Evolutionary conservation across 1,284 basidiomycete genomes (phyloP).

Genomic region (Boletus semigastroideus): DNA sequence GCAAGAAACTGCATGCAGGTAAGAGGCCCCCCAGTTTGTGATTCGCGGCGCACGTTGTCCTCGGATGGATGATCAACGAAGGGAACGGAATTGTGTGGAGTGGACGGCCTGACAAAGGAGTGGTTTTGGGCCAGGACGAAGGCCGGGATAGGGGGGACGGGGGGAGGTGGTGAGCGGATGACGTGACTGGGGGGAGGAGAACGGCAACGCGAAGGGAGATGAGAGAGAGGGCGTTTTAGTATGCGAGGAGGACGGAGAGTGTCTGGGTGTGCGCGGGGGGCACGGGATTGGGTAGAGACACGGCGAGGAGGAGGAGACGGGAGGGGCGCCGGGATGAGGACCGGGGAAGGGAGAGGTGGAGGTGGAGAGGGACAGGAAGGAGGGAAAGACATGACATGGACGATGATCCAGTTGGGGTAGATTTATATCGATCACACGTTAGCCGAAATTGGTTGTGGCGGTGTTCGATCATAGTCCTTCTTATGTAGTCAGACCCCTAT

Average conservation of each 20-base stretch:
- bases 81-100: neutral
- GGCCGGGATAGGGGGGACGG: constrained; percentile 33
- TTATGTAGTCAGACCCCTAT: too few relatives aligned
- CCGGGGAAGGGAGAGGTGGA: constrained; percentile 30
- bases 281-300: neutral
- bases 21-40: constrained; percentile 7
- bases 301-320: constrained; percentile 17
- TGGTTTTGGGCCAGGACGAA: constrained; percentile 19
- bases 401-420: too few relatives aligned
- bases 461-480: too few relatives aligned
- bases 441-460: too few relatives aligned
- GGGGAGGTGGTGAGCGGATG: constrained; percentile 27
- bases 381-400: constrained; percentile 17
- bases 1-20: constrained; percentile 24
- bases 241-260: constrained; percentile 5
- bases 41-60: neutral
- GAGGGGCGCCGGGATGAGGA: constrained; percentile 18
- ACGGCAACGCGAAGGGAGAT: constrained; percentile 21
- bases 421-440: too few relatives aligned
- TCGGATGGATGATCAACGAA: constrained; percentile 3
- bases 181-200: constrained; percentile 30
- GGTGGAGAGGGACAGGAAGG: constrained; percentile 18
- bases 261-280: neutral
- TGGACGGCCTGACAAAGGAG: constrained; percentile 6
- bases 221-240: constrained; percentile 8